A percentile compares a stretch with the other conserved stretches of the same genome.
Conservation (phyloP, 805 yeast genomes). For the Lachancea dasiensis region DNA sequence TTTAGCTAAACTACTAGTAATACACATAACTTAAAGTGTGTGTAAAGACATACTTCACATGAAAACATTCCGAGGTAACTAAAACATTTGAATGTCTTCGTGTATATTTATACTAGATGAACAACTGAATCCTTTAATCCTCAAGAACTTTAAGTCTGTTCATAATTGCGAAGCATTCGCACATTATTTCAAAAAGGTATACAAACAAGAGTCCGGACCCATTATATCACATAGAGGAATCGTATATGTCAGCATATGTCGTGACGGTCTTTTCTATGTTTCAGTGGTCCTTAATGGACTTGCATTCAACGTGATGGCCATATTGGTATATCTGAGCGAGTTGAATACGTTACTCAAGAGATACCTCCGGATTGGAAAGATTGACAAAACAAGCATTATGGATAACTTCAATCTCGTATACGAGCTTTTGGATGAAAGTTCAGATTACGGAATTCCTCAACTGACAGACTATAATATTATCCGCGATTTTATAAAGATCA, state of each 20-base stretch:
- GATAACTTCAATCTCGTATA: conserved; percentile 72
- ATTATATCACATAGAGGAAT: conserved; percentile 10
- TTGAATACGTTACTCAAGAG: conserved; percentile 23
- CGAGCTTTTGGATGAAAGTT: conserved; percentile 82
- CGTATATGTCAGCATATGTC: conserved; percentile 20
- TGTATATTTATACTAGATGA: conserved; percentile 28
- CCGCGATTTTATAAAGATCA: conserved; percentile 68
- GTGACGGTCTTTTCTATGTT: conserved; percentile 24
- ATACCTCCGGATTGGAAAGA: conserved; percentile 22
- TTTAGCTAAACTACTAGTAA: neutral
- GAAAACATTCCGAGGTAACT: neutral
- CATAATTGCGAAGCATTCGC: conserved; percentile 19
- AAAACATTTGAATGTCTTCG: conserved; percentile 19
- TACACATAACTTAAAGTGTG: no score
- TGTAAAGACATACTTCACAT: no score
- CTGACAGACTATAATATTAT: conserved; percentile 72
- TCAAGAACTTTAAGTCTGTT: conserved; percentile 24
- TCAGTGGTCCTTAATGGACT: conserved; percentile 16
- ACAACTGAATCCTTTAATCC: conserved; percentile 24
- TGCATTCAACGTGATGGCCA: conserved; percentile 18
- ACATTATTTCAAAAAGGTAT: conserved; percentile 16
- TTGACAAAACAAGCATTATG: conserved; percentile 54
- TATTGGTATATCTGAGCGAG: conserved; percentile 23
- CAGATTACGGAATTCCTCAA: conserved; percentile 86
- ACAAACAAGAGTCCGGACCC: conserved; percentile 1